Evolutionary conservation across 352 stramenopile species (phyloP).

Genomic region (Blastocystis sp.): DNA sequence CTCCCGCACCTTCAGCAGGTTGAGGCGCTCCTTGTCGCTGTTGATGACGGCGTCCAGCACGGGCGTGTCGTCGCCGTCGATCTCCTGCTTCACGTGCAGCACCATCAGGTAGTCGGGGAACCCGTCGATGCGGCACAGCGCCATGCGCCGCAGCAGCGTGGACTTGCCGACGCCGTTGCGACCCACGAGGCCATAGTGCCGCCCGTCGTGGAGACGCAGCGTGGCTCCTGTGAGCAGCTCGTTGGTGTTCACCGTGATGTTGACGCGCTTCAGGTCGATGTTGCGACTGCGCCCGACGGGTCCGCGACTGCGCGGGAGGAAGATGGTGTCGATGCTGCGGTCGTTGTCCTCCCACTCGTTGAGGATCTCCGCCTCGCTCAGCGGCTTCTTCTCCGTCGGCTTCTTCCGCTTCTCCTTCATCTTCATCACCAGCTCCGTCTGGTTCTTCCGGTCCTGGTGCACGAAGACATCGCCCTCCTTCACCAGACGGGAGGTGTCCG

Average conservation of each 20-base stretch:
- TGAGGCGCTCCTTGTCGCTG: conserved; percentile 63
- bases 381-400: conserved; percentile 25
- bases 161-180: conserved; percentile 82
- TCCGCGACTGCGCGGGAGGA: conserved; percentile 60
- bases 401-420: conserved; percentile 64
- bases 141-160: conserved; percentile 79
- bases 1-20: conserved; percentile 17
- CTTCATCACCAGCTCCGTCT: conserved; percentile 7
- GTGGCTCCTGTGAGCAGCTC: conserved; percentile 51
- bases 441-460: conserved; percentile 6
- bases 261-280: conserved; percentile 68
- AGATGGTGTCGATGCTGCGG: conserved; percentile 62
- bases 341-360: conserved; percentile 68
- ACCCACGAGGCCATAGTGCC: conserved; percentile 78
- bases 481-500: conserved; percentile 41
- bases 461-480: conserved; percentile 30
- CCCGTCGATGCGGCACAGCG: conserved; percentile 60
- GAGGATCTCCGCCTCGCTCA: conserved; percentile 25
- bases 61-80: conserved; percentile 13
- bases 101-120: conserved; percentile 71
- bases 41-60: conserved; percentile 55
- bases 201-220: conserved; percentile 55
- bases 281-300: conserved; percentile 49
- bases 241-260: conserved; percentile 58
- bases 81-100: conserved; percentile 68